These are phyloP conservation scores for Salicornia ramosissima DNA, from an alignment of 148 eudicot species.

Conservation along the genomic window DNA sequence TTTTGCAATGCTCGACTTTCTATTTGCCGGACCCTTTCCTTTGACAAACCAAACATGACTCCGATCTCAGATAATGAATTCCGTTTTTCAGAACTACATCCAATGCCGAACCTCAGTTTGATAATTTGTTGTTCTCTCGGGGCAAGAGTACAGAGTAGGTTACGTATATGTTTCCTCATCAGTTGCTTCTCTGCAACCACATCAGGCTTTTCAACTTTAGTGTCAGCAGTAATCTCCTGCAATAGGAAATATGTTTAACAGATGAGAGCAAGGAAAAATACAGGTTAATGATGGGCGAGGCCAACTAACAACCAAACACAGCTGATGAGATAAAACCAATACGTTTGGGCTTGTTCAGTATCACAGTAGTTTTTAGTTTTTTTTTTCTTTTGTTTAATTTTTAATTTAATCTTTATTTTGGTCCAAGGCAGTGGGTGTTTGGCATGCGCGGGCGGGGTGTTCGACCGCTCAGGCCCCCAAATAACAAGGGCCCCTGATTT, in stretches of 20 bases:
- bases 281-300: background rate
- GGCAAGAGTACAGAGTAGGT: constrained; percentile 50
- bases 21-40: constrained; percentile 84
- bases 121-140: constrained; percentile 62
- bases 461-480: too few relatives aligned
- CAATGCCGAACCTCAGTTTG: constrained; percentile 63
- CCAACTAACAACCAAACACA: background rate
- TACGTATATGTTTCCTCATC: constrained; percentile 70
- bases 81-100: constrained; percentile 34
- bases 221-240: constrained; percentile 82
- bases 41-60: constrained; percentile 58
- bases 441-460: too few relatives aligned
- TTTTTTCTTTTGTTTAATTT: too few relatives aligned
- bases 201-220: constrained; percentile 51
- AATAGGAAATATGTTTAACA: background rate
- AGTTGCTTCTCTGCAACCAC: constrained; percentile 46
- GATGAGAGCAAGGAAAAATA: background rate
- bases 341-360: too few relatives aligned
- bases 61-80: constrained; percentile 71
- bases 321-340: too few relatives aligned
- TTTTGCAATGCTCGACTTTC: constrained; percentile 73
- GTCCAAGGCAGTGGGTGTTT: too few relatives aligned
- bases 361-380: too few relatives aligned
- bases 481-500: too few relatives aligned
- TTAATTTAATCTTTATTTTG: too few relatives aligned